Evolutionary conservation across 768 basidiomycete genomes (phyloP).

Genomic region (Xerocomellus intermedius): DNA sequence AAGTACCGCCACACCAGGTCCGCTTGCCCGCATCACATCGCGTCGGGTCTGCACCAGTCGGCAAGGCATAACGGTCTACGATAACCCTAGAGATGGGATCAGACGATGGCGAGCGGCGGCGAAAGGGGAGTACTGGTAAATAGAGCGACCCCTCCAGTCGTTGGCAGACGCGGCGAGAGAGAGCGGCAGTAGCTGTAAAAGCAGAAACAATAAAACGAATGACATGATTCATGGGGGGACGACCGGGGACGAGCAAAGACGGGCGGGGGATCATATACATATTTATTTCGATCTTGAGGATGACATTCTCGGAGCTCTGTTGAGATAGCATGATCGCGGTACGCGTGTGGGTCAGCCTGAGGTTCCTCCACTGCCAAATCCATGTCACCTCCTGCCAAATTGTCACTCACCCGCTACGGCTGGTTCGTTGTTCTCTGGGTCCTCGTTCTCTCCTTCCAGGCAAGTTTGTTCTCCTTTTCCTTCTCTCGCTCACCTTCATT

Average conservation of each 20-base stretch:
- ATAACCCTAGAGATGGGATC: constrained; percentile 1
- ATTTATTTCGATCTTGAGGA: not conserved
- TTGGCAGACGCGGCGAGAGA: constrained; percentile 7
- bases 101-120: not conserved
- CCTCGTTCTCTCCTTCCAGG: constrained; percentile 58
- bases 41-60: constrained; percentile 5
- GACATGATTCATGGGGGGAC: constrained; percentile 1
- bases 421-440: constrained; percentile 70
- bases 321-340: too few species aligned
- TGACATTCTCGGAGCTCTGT: too few species aligned
- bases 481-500: not conserved
- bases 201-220: not conserved
- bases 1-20: constrained; percentile 19
- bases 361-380: not conserved
- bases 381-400: constrained; percentile 17
- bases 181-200: not conserved
- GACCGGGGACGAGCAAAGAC: not conserved
- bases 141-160: constrained; percentile 17
- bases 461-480: constrained; percentile 11
- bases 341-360: too few species aligned
- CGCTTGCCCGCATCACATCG: constrained; percentile 10
- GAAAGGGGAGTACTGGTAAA: constrained; percentile 9
- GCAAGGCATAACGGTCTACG: constrained; percentile 15
- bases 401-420: constrained; percentile 58
- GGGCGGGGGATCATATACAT: not conserved